phyloP scores from a whole-genome alignment of 1,284 basidiomycete genomes.

The Marasmius tenuissimus region DNA sequence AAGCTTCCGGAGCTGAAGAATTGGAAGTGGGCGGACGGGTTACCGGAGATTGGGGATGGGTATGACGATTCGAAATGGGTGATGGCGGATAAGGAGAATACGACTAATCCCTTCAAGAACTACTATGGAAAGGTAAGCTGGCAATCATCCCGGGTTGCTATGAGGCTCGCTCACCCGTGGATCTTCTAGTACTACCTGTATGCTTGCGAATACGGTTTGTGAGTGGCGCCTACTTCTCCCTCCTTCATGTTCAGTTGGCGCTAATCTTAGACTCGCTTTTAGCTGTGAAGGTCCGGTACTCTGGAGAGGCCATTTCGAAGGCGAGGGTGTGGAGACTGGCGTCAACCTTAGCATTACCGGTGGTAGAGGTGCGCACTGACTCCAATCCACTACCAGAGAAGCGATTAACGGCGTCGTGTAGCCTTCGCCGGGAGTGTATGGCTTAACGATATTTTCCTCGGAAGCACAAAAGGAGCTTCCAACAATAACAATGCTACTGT shows the following conservation, averaged over 20 bases:
- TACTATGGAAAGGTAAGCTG: constrained; percentile 11
- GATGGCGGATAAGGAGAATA: constrained; percentile 32
- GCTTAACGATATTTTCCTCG: constrained; percentile 54
- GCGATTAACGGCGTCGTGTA: constrained; percentile 12
- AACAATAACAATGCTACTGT: not conserved
- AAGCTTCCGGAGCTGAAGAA: constrained; percentile 1
- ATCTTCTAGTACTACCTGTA: constrained; percentile 53
- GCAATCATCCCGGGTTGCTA: not conserved
- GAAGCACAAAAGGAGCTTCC: constrained; percentile 41
- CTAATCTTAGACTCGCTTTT: not conserved
- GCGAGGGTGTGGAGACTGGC: constrained; percentile 39
- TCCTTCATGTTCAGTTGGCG: not conserved
- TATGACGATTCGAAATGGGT: constrained; percentile 36
- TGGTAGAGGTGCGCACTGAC: constrained; percentile 44
- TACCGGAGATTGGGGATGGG: constrained; percentile 32
- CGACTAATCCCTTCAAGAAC: constrained; percentile 24
- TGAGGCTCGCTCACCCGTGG: constrained; percentile 31
- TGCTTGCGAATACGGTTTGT: constrained; percentile 38
- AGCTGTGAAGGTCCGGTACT: constrained; percentile 63
- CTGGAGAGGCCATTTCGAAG: constrained; percentile 62
- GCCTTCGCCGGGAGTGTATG: constrained; percentile 61
- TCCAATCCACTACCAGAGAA: not conserved
- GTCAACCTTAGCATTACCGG: constrained; percentile 59
- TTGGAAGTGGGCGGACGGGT: constrained; percentile 34
- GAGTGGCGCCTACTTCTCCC: constrained; percentile 19